Evolutionary conservation across 139 green algal species (phyloP).

Genomic region (Chlorella sorokiniana): DNA sequence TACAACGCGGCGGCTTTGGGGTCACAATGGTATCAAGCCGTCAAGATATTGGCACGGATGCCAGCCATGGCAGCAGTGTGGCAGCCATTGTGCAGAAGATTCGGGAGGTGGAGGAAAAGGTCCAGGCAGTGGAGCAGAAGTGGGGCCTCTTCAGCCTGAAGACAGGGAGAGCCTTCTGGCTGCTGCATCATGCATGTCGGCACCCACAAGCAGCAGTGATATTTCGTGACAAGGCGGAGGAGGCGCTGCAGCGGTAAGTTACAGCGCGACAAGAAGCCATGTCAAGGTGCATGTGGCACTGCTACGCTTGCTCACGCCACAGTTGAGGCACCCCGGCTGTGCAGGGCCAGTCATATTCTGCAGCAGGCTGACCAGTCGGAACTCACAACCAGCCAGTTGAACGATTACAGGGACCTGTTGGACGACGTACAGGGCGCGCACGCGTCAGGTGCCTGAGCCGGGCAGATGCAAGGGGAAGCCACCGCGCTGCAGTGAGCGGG

Average conservation of each 20-base stretch:
- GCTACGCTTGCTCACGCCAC: background rate
- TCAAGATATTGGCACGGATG: background rate
- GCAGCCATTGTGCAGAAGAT: slow-evolving; percentile 3
- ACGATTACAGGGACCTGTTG: background rate
- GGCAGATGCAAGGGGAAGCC: background rate
- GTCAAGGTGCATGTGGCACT: background rate
- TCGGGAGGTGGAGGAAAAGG: slow-evolving; percentile 34
- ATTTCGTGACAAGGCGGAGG: background rate
- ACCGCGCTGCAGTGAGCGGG: background rate
- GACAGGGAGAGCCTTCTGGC: slow-evolving; percentile 26
- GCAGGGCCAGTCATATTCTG: slow-evolving; percentile 5
- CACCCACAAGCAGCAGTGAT: slow-evolving; percentile 1
- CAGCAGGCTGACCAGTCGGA: background rate
- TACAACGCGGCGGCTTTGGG: background rate
- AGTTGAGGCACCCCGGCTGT: no score
- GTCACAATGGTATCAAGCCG: no score
- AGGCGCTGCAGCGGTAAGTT: slow-evolving; percentile 22
- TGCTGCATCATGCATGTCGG: slow-evolving; percentile 36
- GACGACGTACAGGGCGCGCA: background rate
- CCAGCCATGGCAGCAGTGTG: background rate
- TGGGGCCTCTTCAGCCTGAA: slow-evolving; percentile 26
- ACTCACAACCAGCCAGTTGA: background rate
- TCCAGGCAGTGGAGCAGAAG: slow-evolving; percentile 20
- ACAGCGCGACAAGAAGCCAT: background rate
- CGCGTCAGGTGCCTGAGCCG: no score